Evolutionary conservation across 1,284 basidiomycete species (phyloP).

Genomic region (Cutaneotrichosporon cutaneum): DNA sequence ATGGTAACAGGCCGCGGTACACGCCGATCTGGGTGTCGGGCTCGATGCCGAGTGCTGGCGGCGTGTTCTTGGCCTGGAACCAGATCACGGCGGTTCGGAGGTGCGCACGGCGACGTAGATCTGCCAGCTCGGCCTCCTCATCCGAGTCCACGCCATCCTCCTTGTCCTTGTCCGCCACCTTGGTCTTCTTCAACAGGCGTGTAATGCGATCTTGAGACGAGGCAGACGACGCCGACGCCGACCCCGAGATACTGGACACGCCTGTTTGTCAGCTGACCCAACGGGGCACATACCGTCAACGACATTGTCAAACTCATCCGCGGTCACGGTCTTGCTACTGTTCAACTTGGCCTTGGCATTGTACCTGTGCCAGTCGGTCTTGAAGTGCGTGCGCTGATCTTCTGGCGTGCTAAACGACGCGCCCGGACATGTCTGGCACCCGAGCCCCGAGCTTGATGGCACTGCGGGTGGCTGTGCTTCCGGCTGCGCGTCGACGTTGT

Average conservation of each 20-base stretch:
- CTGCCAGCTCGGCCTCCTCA: conserved; percentile 49
- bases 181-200: conserved; percentile 64
- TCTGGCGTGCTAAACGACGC: conserved; percentile 70
- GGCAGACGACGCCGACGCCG: conserved; percentile 67
- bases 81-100: conserved; percentile 78
- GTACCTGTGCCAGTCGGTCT: conserved; percentile 96
- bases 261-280: conserved; percentile 55
- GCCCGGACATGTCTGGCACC: conserved; percentile 76
- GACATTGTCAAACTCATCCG: conserved; percentile 69
- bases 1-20: conserved; percentile 72
- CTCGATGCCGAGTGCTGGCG: conserved; percentile 48
- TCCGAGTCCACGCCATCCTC: conserved; percentile 38
- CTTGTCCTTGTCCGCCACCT: conserved; percentile 25
- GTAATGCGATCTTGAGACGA: conserved; percentile 54
- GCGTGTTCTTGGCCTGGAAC: conserved; percentile 67
- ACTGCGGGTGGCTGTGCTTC: neutral
- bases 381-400: conserved; percentile 83
- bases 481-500: neutral
- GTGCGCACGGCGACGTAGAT: conserved; percentile 49
- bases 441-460: conserved; percentile 43
- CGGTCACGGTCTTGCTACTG: conserved; percentile 60
- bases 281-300: conserved; percentile 64
- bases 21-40: conserved; percentile 80
- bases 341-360: conserved; percentile 83
- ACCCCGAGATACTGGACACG: conserved; percentile 85